Evolutionary conservation across 305 asterid species (phyloP), one percentile per base, ranked within the genome.

Genomic region (Fraxinus velutina): DNA sequence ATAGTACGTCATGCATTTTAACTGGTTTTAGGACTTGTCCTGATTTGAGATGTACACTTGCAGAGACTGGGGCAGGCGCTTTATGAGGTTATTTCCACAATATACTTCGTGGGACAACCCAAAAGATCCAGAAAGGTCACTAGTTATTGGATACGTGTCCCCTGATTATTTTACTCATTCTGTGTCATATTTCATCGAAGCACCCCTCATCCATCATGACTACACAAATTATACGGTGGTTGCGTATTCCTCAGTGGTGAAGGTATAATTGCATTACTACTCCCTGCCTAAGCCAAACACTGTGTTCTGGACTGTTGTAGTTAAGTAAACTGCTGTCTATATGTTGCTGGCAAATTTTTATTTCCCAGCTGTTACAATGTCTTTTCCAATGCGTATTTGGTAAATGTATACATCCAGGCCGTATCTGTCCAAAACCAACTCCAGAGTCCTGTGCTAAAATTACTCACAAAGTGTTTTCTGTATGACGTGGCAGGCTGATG

Each of bases 141-240:
- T 96, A 82, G 89, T 91, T 62, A 90, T 96, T 78, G 99, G 98
- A 93, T 96, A 96, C 78, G 98, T 96, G 79, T 96, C 99, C 86
- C 99, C 99, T 33, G 99, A 96, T 93, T 96, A 93, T 87, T 96
- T 96, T 86, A 96, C 98, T 83, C 99, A 96, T 83, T 96, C 98
- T 24, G 98, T 96, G 39, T 96, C 99, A 62, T 96, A 96, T 89
- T 96, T 93, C 88, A 89, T 96, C 37, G 99, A 94, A 87, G 97
- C 98, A 19, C 98, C 99, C 8, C 94, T 96, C 60, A 80, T 88
- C 76, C 89, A 91, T 89, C 98, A 96, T 79, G 95, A 96, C 86
- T 89, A 88, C 81, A 82, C 87, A 81, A 91, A 89, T 87, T 94
- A 90, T 86, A 94, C 91, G 87, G 98, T 94, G 90, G 98, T 94